These are phyloP conservation scores for Primulina huaijiensis DNA, from an alignment of 257 asterid species.

Conservation along the genomic window DNA sequence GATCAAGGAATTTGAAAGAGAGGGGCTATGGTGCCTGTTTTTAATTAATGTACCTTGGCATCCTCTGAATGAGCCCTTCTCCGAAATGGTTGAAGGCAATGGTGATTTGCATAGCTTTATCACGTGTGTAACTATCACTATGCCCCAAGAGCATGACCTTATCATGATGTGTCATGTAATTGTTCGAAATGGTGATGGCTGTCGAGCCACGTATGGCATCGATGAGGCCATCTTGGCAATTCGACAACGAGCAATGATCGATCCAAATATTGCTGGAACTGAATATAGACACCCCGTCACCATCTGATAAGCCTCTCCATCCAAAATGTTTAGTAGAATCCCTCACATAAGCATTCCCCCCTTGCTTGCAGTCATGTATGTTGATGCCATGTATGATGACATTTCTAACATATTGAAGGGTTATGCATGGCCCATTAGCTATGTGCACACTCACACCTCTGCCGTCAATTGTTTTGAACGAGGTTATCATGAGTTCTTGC, in stretches of 20 bases:
- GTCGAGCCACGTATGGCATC: conserved; percentile 15
- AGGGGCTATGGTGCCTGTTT: too few relatives aligned
- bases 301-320: not conserved
- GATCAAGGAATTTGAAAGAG: not conserved
- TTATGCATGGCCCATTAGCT: conserved; percentile 16
- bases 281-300: conserved; percentile 13
- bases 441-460: conserved; percentile 17
- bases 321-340: not conserved
- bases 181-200: conserved; percentile 17
- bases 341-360: conserved; percentile 20
- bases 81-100: conserved; percentile 14
- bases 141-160: conserved; percentile 21
- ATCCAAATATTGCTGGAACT: conserved; percentile 17
- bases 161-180: conserved; percentile 6
- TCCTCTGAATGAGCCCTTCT: conserved; percentile 10
- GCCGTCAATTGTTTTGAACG: conserved; percentile 19
- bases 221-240: conserved; percentile 15
- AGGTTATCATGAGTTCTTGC: conserved; percentile 18
- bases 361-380: conserved; percentile 11
- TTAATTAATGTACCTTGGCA: conserved; percentile 1
- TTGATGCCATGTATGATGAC: conserved; percentile 14
- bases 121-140: not conserved
- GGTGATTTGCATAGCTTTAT: conserved; percentile 7
- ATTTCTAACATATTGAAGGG: conserved; percentile 8
- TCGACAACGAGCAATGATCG: conserved; percentile 17